phyloP scores from a whole-genome alignment of 495 filamentous ascomycete species.

The Tuber microsphaerosporum region DNA sequence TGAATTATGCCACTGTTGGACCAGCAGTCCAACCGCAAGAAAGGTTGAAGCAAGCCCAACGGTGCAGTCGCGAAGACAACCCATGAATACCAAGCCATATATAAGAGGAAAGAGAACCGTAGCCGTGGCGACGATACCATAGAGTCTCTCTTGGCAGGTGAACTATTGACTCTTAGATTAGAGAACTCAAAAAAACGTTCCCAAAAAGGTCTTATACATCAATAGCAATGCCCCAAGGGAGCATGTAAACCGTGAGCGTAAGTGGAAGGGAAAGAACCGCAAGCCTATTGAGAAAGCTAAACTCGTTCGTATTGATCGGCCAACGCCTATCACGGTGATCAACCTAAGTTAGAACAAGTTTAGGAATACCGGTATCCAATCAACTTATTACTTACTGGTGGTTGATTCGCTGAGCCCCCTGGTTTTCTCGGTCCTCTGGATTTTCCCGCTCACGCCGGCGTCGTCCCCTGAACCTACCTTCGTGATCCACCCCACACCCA shows the following conservation, averaged over 20 bases:
- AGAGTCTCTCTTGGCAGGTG: background rate
- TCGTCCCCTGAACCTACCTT: background rate
- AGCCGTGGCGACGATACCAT: background rate
- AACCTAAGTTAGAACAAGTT: background rate
- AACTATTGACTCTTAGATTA: background rate
- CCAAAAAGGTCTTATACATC: background rate
- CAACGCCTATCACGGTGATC: background rate
- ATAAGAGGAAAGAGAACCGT: background rate
- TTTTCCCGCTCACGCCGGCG: background rate
- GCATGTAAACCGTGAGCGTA: background rate
- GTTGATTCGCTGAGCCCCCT: background rate
- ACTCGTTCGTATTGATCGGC: background rate
- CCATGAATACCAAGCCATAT: background rate
- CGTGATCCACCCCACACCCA: background rate
- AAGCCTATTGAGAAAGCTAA: background rate
- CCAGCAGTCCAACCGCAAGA: background rate
- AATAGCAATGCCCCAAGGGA: background rate
- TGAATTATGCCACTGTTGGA: background rate
- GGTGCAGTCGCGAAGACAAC: background rate
- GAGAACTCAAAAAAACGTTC: background rate
- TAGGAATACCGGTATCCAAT: background rate
- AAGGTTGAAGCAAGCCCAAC: background rate
- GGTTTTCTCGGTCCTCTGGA: background rate
- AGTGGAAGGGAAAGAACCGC: background rate
- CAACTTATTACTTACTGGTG: background rate